These are phyloP conservation scores for Reutealis trisperma DNA, from an alignment of 345 rosid species.

Conservation along the genomic window DNA sequence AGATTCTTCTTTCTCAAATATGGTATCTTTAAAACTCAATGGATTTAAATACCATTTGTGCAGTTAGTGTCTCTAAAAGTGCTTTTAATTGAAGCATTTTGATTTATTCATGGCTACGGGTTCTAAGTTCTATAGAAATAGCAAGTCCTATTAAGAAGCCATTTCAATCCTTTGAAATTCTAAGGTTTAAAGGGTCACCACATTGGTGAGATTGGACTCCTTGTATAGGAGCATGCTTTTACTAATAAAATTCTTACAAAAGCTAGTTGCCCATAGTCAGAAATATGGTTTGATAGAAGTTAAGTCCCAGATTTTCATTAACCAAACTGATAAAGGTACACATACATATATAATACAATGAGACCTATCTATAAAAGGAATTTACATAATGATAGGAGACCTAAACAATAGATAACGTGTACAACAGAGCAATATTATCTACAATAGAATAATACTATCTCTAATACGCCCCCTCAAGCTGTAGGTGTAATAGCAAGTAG, in stretches of 20 bases:
- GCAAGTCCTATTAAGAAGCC: background rate
- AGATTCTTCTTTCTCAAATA: constrained; percentile 1
- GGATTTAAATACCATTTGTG: background rate
- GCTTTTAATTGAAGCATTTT: background rate
- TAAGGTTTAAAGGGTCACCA: background rate
- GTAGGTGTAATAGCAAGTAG: no score
- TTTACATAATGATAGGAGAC: no score
- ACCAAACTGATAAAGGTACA: no score
- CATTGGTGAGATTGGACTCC: background rate
- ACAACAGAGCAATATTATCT: no score
- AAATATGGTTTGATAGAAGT: no score
- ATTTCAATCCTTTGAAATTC: background rate
- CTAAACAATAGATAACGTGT: no score
- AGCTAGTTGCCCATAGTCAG: no score
- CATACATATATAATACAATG: no score
- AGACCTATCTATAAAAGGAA: no score
- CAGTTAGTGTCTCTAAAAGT: constrained; percentile 1
- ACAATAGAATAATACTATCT: no score
- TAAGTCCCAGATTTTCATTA: no score
- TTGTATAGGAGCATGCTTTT: background rate
- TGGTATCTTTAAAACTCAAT: background rate
- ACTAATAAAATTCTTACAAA: background rate
- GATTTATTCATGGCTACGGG: background rate
- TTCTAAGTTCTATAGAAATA: background rate
- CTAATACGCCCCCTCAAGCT: no score